Evolutionary conservation across 805 yeast species (phyloP).

Genomic region (Clavispora vitiphila): DNA sequence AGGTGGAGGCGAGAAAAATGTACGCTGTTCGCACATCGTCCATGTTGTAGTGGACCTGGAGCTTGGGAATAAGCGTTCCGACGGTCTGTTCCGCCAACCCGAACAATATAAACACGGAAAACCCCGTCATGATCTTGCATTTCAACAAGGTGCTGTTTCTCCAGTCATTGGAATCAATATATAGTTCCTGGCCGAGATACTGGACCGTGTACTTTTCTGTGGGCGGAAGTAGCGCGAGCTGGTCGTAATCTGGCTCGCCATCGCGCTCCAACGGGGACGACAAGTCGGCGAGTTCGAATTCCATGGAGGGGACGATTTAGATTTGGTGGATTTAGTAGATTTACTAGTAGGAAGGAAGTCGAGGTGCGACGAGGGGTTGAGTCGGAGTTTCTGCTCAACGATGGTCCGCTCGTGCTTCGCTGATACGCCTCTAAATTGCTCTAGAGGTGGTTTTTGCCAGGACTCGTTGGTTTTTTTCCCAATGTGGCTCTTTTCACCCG

Average conservation of each 20-base stretch:
- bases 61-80: slow-evolving; percentile 53
- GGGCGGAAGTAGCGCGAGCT: slow-evolving; percentile 7
- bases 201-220: slow-evolving; percentile 12
- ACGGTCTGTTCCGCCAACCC: slow-evolving; percentile 60
- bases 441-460: no score
- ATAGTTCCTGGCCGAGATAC: slow-evolving; percentile 23
- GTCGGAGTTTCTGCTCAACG: no score
- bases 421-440: no score
- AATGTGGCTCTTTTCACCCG: no score
- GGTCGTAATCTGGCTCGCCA: slow-evolving; percentile 3
- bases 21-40: slow-evolving; percentile 45
- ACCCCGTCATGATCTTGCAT: slow-evolving; percentile 39
- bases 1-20: slow-evolving; percentile 47
- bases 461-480: no score
- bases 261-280: neutral
- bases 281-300: slow-evolving; percentile 4
- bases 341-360: no score
- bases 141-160: slow-evolving; percentile 32
- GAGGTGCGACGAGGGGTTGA: no score
- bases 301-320: no score
- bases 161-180: slow-evolving; percentile 38
- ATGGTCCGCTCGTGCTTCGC: no score
- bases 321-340: no score
- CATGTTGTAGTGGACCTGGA: slow-evolving; percentile 44
- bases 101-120: slow-evolving; percentile 37